Base-by-base conservation (phyloP, 1,139 yeast species). In the Lodderomyces parapsilosis region DNA sequence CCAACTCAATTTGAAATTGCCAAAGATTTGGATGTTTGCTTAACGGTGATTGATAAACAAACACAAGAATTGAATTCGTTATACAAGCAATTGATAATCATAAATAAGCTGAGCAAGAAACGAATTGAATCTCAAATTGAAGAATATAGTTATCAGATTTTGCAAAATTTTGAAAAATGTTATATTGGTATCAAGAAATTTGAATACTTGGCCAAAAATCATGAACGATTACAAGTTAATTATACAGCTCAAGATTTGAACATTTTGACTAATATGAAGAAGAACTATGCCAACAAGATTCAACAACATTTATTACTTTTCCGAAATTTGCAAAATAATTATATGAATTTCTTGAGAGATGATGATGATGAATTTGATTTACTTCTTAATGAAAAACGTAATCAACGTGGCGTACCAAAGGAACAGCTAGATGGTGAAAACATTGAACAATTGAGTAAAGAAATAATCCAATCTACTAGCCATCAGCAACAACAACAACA, bases 241-340 rank as follows among this genome's bases (percentile, higher is more conserved):
- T 73, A 70, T 48, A 65, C 69, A 45, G 57, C 58, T 9, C 74
- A 75, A 48, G 94, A 86, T 53, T 57, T 80, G 34, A 70, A 76
- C 39, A 83, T 93, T 72, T 71, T 90, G 45, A 83, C 80, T 41
- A 93, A 91, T 62, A 80, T 88, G 67, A 86, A 88, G 62, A 86
- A 88, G 55, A 83, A 82, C 38, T 81, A 91, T 62, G 99, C 99
- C 3, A 71, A 84, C 34, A 83, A 84, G 59, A 84, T 94, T 33
- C 98, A 93, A 60, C 83, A 81, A 38, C 69, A 79, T 39, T 84
- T 95, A 36, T 78, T 91, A 22, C 74, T 76, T 41, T 93, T 91
- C 64, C 71, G 99, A 43, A 87, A 88, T 56, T 69, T 91, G 56
- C 99, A 93, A 61, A 88, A 91, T 54, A 83, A 86, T 54, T 94